These are phyloP conservation scores for Naganishia albida DNA, from an alignment of 1,284 basidiomycete species.

Conservation along the genomic window DNA sequence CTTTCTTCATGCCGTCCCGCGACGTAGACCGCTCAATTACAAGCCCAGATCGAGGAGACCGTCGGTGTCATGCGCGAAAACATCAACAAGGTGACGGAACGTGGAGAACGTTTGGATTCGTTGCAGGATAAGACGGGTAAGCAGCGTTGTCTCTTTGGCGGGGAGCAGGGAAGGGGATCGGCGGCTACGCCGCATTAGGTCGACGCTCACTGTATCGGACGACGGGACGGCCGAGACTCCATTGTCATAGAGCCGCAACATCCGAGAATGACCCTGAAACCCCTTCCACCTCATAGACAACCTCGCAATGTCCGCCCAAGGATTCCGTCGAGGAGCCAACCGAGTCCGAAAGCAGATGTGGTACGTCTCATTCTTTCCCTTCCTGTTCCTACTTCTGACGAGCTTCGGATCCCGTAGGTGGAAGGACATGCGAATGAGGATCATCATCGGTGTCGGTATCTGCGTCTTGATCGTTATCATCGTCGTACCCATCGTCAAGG, in stretches of 20 bases:
- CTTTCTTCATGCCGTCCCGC: too few relatives aligned
- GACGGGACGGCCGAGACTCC: neutral
- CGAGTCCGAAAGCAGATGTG: conserved; percentile 91
- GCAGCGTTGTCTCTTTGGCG: conserved; percentile 44
- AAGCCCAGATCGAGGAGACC: conserved; percentile 90
- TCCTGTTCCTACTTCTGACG: conserved; percentile 17
- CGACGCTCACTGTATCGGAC: neutral
- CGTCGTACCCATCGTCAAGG: conserved; percentile 85
- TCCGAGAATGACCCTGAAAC: neutral
- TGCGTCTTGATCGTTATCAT: conserved; percentile 89
- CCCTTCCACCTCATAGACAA: conserved; percentile 65
- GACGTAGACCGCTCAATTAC: conserved; percentile 83
- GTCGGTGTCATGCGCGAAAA: conserved; percentile 98
- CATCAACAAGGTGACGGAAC: conserved; percentile 83
- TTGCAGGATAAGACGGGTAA: conserved; percentile 97
- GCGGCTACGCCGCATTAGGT: neutral
- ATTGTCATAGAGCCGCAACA: neutral
- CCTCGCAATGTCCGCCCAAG: conserved; percentile 97
- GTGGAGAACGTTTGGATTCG: conserved; percentile 89
- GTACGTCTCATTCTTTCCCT: conserved; percentile 35
- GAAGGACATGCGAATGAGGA: conserved; percentile 86
- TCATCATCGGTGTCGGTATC: conserved; percentile 75
- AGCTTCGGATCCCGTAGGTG: conserved; percentile 75
- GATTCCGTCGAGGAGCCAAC: conserved; percentile 95
- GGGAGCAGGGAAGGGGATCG: neutral